Conservation (phyloP, 1,284 basidiomycete genomes). For the Cystobasidium sp. region DNA sequence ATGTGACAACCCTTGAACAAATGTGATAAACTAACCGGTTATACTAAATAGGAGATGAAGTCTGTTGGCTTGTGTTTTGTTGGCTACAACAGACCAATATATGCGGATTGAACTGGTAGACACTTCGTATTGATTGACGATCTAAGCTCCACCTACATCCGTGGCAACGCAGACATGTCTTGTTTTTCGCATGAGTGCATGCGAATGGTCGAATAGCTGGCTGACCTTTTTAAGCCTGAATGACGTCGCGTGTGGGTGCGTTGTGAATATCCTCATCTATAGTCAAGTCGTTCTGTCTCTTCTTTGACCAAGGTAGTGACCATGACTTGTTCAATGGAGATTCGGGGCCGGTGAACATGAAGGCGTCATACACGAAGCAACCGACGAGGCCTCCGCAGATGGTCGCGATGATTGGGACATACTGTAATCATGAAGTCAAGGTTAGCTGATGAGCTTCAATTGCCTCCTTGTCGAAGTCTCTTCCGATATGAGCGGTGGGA, state of each 20-base stretch:
- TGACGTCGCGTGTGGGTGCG: not conserved
- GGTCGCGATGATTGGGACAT: constrained; percentile 46
- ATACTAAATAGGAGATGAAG: no score
- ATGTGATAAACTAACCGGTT: no score
- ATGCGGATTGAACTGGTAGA: no score
- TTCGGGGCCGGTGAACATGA: constrained; percentile 46
- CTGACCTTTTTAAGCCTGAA: no score
- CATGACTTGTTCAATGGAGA: constrained; percentile 37
- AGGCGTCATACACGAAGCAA: constrained; percentile 48
- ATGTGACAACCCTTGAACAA: no score
- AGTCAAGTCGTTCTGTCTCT: not conserved
- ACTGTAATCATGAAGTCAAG: not conserved
- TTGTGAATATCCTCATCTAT: not conserved
- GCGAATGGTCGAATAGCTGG: no score
- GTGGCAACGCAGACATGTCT: no score
- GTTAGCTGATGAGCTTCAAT: not conserved
- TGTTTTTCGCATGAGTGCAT: no score
- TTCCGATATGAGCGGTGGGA: not conserved
- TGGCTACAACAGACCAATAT: no score
- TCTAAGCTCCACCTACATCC: no score
- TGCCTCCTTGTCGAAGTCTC: not conserved
- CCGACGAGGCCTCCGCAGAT: constrained; percentile 45
- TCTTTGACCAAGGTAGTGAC: constrained; percentile 18
- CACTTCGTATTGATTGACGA: no score
- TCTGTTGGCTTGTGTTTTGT: no score